Conservation (phyloP, 768 basidiomycete species). For the Termitomyces eurrhizus region DNA sequence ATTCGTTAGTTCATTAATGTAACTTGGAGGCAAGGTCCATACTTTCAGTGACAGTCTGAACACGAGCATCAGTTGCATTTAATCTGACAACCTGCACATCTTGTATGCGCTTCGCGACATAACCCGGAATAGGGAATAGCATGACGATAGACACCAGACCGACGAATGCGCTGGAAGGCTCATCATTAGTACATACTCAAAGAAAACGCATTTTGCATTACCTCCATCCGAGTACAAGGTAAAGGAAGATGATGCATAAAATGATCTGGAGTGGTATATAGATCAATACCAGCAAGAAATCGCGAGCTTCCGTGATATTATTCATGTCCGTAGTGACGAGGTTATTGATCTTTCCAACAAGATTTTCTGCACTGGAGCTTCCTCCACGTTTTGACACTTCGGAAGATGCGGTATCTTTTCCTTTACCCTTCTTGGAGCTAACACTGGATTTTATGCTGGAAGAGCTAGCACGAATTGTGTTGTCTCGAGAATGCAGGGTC, state of each 20-base stretch:
- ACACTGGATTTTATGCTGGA: conserved; percentile 13
- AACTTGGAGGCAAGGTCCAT: conserved; percentile 21
- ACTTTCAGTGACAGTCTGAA: conserved; percentile 62
- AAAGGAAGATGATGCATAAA: conserved; percentile 39
- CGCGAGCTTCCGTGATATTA: conserved; percentile 31
- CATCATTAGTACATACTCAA: conserved; percentile 1
- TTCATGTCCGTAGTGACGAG: conserved; percentile 61
- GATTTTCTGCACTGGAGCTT: conserved; percentile 33
- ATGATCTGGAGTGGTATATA: conserved; percentile 39
- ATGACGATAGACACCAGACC: conserved; percentile 52
- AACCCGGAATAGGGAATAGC: conserved; percentile 55
- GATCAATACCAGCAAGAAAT: conserved; percentile 32
- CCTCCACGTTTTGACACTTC: conserved; percentile 8
- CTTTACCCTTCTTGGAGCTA: conserved; percentile 13
- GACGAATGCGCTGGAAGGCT: conserved; percentile 42
- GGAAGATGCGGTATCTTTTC: conserved; percentile 5
- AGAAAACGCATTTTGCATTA: conserved; percentile 13
- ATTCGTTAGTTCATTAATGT: conserved; percentile 1
- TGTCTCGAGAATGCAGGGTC: conserved; percentile 19
- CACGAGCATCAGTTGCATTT: conserved; percentile 53
- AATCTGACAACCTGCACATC: conserved; percentile 46
- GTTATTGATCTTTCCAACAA: conserved; percentile 77
- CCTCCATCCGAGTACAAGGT: conserved; percentile 48
- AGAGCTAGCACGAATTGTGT: conserved; percentile 14
- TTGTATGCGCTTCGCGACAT: conserved; percentile 46